Percentiles rank a stretch among this genome's conserved stretches.
phyloP scores from a whole-genome alignment of 1,284 basidiomycete genomes.

The Rhodotorula sp. region DNA sequence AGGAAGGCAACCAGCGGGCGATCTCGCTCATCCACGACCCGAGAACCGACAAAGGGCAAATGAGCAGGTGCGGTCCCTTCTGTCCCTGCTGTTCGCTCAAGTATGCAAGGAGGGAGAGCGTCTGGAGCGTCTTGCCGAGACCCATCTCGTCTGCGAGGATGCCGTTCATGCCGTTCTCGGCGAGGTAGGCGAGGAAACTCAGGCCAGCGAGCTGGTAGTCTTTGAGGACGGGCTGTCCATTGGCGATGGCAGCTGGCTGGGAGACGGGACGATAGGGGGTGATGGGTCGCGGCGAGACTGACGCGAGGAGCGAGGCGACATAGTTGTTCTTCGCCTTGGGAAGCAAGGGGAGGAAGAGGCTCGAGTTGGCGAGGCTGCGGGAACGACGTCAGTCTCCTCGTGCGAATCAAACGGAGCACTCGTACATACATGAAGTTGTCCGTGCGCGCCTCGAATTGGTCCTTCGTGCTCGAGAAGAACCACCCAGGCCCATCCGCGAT shows the following conservation, averaged over 20 bases:
- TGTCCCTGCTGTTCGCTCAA: conserved; percentile 54
- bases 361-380: conserved; percentile 1
- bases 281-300: background rate
- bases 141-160: conserved; percentile 54
- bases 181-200: conserved; percentile 26
- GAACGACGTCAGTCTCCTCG: background rate
- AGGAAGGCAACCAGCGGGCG: conserved; percentile 59
- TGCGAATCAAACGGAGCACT: too few species aligned
- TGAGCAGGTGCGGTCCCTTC: conserved; percentile 59
- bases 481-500: background rate
- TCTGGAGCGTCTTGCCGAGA: conserved; percentile 66
- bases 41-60: conserved; percentile 64
- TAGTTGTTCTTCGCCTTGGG: background rate
- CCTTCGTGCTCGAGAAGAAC: background rate
- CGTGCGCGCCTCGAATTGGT: background rate
- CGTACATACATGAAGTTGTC: conserved; percentile 3
- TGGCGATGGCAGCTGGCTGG: conserved; percentile 18
- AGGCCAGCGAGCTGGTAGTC: conserved; percentile 32
- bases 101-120: conserved; percentile 61
- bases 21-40: conserved; percentile 45
- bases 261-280: conserved; percentile 4
- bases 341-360: background rate
- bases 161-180: conserved; percentile 25
- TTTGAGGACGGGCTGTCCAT: conserved; percentile 18
- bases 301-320: conserved; percentile 1